These are phyloP conservation scores for Tilletia setariae DNA, from an alignment of 1,284 basidiomycete genomes.

Conservation along the genomic window DNA sequence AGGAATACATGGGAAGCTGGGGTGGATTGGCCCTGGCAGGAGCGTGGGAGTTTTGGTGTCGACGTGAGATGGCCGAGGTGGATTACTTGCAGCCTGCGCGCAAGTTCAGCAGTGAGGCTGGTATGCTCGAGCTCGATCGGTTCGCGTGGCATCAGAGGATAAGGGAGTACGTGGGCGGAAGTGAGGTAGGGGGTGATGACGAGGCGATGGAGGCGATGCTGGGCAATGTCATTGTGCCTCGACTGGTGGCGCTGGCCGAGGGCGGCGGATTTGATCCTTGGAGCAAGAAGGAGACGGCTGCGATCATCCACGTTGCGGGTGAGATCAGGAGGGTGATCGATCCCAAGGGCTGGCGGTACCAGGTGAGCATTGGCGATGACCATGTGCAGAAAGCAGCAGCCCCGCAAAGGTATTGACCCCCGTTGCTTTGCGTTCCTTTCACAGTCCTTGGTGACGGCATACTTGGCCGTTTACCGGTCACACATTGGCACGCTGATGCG, in stretches of 20 bases:
- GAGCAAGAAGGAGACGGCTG: conserved; percentile 24
- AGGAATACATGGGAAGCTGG: conserved; percentile 46
- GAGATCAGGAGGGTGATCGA: conserved; percentile 31
- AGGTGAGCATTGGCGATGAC: conserved; percentile 21
- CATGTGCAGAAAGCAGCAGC: not conserved
- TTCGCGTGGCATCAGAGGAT: conserved; percentile 23
- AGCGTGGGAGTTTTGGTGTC: conserved; percentile 48
- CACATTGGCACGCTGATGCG: conserved; percentile 11
- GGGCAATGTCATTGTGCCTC: conserved; percentile 31
- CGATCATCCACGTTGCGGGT: conserved; percentile 27
- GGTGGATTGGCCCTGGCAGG: conserved; percentile 44
- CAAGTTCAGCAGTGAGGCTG: not conserved
- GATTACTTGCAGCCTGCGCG: conserved; percentile 21
- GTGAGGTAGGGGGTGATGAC: conserved; percentile 37
- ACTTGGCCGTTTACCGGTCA: conserved; percentile 1
- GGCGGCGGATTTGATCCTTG: conserved; percentile 35
- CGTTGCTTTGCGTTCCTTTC: conserved; percentile 1
- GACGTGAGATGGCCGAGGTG: conserved; percentile 37
- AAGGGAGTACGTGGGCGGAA: conserved; percentile 15
- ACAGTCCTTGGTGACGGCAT: conserved; percentile 17
- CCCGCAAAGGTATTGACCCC: not conserved
- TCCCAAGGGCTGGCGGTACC: conserved; percentile 20
- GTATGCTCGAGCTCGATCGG: conserved; percentile 7
- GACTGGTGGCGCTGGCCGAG: conserved; percentile 23
- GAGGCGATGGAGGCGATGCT: conserved; percentile 36